Evolutionary conservation across 1,139 yeast genomes (phyloP).

Genomic region (Taphrina confusa): DNA sequence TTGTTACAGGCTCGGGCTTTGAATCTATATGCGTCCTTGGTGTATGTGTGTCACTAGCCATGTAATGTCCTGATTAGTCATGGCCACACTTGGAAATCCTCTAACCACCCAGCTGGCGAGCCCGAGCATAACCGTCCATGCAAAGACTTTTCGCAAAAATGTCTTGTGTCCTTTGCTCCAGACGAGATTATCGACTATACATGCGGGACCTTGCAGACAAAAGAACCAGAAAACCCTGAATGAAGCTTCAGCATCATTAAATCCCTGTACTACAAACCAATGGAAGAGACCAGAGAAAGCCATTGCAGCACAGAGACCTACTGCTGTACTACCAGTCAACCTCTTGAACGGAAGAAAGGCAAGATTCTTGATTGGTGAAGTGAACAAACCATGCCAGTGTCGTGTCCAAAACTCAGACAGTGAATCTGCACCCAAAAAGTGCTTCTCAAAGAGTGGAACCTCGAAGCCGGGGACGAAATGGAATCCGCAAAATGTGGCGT

Average conservation of each 20-base stretch:
- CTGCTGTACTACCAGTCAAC: conserved; percentile 17
- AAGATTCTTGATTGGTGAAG: conserved; percentile 25
- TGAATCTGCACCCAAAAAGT: conserved; percentile 10
- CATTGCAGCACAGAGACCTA: conserved; percentile 26
- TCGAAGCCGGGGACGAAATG: conserved; percentile 22
- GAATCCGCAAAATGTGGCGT: conserved; percentile 30
- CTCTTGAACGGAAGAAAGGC: conserved; percentile 19
- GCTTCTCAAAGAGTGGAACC: conserved; percentile 28
- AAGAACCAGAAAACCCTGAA: conserved; percentile 27
- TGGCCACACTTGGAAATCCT: conserved; percentile 21
- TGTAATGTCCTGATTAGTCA: conserved; percentile 19
- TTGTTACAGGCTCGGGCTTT: no score
- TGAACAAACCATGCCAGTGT: conserved; percentile 33
- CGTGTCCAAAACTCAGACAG: conserved; percentile 29
- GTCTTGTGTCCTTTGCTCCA: conserved; percentile 18
- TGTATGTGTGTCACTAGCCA: conserved; percentile 17
- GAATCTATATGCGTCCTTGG: conserved; percentile 2
- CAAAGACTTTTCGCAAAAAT: conserved; percentile 9
- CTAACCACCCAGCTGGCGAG: conserved; percentile 33
- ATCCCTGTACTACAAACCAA: conserved; percentile 28
- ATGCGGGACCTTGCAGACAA: conserved; percentile 28
- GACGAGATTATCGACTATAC: conserved; percentile 16
- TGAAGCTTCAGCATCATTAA: background rate
- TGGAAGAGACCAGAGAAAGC: conserved; percentile 25
- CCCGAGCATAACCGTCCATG: conserved; percentile 30